Base-by-base conservation (phyloP, 768 basidiomycete species). In the Mrakia frigida region DNA sequence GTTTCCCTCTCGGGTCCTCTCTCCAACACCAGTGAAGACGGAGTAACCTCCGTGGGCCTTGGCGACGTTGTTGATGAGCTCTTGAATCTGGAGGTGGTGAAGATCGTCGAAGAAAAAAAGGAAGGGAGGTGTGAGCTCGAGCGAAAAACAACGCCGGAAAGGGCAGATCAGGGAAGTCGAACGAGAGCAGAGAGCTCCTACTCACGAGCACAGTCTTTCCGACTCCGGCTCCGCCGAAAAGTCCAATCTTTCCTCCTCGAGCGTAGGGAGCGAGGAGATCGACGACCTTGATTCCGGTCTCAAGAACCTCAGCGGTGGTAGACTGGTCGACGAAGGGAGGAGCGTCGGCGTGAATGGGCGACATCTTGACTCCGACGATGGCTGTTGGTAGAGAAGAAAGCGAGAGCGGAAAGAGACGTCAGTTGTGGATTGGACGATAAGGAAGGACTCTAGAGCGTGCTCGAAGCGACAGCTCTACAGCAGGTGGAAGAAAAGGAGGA, bases 41-140 rank as follows among this genome's bases (percentile, higher is more conserved):
- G 97, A 99, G 92, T 98, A 98, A 93, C 97, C 97, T 93, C 97
- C 97, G 85, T 99, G 97, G 73, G 97, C 97, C 88, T 99, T 99
- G 83, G 97, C 97, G 83, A 99, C 94, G 88, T 99, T 99, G 90
- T 99, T 98, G 87, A 99, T 99, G 83, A 99, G 91, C 84, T 98
- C 95, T 73, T 74, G 73, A 50, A 74, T 78, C 73, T 72, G 41
- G 21, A 65, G 37, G 6, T 31, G 37, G 23, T 56, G 25, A 28
- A 50, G 11, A 11, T 41, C 50, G 50, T 14, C 31, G 6, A 56
- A 52, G 37, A 21, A 21, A 37, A 43, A 69, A 21, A 43, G 41
- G 39, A 28, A 3, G 35, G n/a, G n/a, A 25, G 41, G 67, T 69
- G 67, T 69, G 14, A 69, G 67, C 67, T 69, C 41, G 67, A 69